Evolutionary conservation across 805 yeast species (phyloP).

Genomic region (Starmerella scarabaei): DNA sequence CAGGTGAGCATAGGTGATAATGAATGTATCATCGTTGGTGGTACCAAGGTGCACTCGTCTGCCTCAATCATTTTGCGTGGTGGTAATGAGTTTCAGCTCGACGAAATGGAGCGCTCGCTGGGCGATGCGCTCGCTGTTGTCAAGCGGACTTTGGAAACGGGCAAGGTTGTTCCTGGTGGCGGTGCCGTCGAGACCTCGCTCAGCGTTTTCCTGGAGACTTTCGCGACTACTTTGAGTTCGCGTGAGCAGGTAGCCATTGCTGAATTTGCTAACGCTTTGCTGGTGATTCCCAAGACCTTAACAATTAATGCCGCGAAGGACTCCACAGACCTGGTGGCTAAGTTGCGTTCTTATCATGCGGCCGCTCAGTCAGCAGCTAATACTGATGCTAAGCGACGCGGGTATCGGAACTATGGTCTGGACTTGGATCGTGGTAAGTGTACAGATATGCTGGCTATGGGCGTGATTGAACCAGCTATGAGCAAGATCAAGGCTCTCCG

Average conservation of each 20-base stretch:
- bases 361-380: conserved; percentile 79
- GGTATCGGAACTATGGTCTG: conserved; percentile 82
- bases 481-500: conserved; percentile 86
- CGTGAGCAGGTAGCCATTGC: conserved; percentile 97
- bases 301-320: conserved; percentile 98
- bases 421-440: conserved; percentile 86
- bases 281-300: conserved; percentile 88
- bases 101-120: conserved; percentile 96
- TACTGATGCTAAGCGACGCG: conserved; percentile 71
- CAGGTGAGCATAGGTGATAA: conserved; percentile 91
- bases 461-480: conserved; percentile 92
- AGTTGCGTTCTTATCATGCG: conserved; percentile 90
- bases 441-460: conserved; percentile 68
- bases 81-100: conserved; percentile 81
- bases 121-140: conserved; percentile 92
- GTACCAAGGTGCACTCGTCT: conserved; percentile 82
- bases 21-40: conserved; percentile 86
- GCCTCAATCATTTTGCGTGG: conserved; percentile 90
- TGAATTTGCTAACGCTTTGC: conserved; percentile 82
- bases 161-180: conserved; percentile 94
- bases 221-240: conserved; percentile 95
- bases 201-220: conserved; percentile 86
- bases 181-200: conserved; percentile 98
- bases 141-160: conserved; percentile 89
- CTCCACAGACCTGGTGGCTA: conserved; percentile 86